Percentiles rank a stretch among this genome's conserved stretches.
Evolutionary conservation across 345 rosid genomes (phyloP).

Genomic region (Hibiscus trionum): DNA sequence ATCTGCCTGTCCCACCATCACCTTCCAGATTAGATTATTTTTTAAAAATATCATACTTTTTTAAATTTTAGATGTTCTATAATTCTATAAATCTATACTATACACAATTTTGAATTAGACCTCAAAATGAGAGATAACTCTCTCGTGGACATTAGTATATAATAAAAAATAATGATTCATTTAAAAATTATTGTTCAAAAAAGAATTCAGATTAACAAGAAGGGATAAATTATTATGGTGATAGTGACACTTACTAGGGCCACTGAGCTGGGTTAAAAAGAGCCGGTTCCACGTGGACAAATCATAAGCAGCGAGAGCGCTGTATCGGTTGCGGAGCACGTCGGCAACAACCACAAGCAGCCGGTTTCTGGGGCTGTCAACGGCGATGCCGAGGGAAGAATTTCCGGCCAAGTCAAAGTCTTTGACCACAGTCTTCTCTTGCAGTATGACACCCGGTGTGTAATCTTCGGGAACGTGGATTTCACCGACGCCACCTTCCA

Average conservation of each 20-base stretch:
- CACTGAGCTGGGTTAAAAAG: conserved; percentile 57
- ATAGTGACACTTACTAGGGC: conserved; percentile 48
- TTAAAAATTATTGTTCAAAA: background rate
- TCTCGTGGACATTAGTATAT: too few species aligned
- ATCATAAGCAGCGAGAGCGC: conserved; percentile 74
- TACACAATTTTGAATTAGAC: too few species aligned
- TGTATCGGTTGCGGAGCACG: conserved; percentile 43
- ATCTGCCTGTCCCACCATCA: background rate
- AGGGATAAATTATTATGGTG: background rate
- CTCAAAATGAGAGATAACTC: too few species aligned
- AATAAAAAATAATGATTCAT: background rate
- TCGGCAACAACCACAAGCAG: conserved; percentile 66
- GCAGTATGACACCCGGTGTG: conserved; percentile 23
- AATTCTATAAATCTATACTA: too few species aligned
- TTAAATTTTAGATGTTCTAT: too few species aligned
- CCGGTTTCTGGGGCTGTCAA: conserved; percentile 66
- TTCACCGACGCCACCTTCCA: conserved; percentile 74
- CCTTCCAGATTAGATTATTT: too few species aligned
- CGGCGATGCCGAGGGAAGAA: conserved; percentile 51
- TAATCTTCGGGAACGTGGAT: conserved; percentile 39
- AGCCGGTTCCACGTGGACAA: conserved; percentile 73
- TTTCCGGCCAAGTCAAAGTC: conserved; percentile 67
- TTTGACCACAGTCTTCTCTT: conserved; percentile 52
- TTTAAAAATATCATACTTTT: too few species aligned
- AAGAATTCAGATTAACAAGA: background rate